These are phyloP conservation scores for Paxillus rubicundulus DNA, from an alignment of 768 basidiomycete species.

Conservation along the genomic window DNA sequence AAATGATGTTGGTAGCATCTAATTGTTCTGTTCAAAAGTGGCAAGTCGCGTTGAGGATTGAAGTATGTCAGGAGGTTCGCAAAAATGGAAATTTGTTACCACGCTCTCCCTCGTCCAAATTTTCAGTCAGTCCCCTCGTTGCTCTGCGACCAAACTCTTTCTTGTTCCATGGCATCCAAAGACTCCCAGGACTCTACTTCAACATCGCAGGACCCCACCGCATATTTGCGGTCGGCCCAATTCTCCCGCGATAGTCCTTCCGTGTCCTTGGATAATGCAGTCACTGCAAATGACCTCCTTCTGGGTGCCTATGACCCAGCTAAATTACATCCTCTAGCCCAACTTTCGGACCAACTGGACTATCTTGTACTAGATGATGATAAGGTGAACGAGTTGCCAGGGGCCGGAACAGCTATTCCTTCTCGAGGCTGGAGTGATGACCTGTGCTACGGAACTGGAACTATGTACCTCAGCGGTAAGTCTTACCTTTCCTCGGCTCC, in stretches of 20 bases:
- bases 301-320: conserved; percentile 87
- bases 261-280: conserved; percentile 48
- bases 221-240: conserved; percentile 45
- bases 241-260: conserved; percentile 42
- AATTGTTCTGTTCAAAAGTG: conserved; percentile 30
- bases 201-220: conserved; percentile 46
- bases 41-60: neutral
- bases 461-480: conserved; percentile 96
- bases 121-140: conserved; percentile 20
- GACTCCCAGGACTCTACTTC: conserved; percentile 26
- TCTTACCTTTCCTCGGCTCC: conserved; percentile 57
- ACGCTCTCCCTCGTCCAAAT: conserved; percentile 26
- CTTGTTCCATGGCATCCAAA: conserved; percentile 28
- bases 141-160: conserved; percentile 17
- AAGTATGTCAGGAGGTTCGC: neutral
- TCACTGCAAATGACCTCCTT: conserved; percentile 86
- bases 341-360: conserved; percentile 89
- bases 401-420: conserved; percentile 86
- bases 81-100: conserved; percentile 15
- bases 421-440: conserved; percentile 99
- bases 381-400: conserved; percentile 88
- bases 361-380: conserved; percentile 96
- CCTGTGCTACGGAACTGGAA: conserved; percentile 98
- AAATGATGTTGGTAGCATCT: conserved; percentile 21
- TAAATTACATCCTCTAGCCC: conserved; percentile 90